Base-by-base conservation (phyloP, 164 flowering plant species). In the Nymphaea colorata region DNA sequence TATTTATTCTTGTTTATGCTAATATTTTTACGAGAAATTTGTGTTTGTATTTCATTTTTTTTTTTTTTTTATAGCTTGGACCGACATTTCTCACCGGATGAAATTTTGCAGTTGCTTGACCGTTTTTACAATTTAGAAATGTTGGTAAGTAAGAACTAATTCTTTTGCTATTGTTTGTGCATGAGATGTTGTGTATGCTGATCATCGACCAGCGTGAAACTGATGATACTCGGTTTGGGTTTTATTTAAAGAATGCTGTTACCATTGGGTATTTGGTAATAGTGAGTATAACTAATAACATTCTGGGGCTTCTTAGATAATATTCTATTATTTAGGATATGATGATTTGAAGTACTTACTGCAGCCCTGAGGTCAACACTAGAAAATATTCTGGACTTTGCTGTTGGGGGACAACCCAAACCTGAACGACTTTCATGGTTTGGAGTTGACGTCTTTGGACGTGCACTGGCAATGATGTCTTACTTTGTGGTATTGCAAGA, bases 41-140 rank as follows among this genome's bases (percentile, higher is more conserved):
- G 57, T 51, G 14, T 3, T 51, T 15, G 57, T 51, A 8, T 51
- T 51, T 7, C 57, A 61, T 41, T 17, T 4, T 61, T 55, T 15
- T n/a, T 61, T 61, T n/a, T 5, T 65, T 73, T 45, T 65, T 41
- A 61, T 88, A 94, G 97, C 74, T 87, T 91, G 74, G 90, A 81
- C 44, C 80, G 94, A 7, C 78, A 78, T 8, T 94, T 94, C 81
- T 80, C 97, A 69, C 66, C 97, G 4, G 96, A 90, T 64, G 97
- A 94, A 78, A 90, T 94, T 74, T 72, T 91, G 77, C 97, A 90
- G 79, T 75, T 94, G 82, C 80, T 94, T 72, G 93, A 88, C 75
- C 96, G 94, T 59, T 94, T 94, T 82, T 94, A 85, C 82, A 90
- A 94, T 82, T 74, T 94, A 65, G 97, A 91, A 73, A 82, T 87